phyloP scores from a whole-genome alignment of 805 yeast genomes.

The Wickerhamomyces bovis region DNA sequence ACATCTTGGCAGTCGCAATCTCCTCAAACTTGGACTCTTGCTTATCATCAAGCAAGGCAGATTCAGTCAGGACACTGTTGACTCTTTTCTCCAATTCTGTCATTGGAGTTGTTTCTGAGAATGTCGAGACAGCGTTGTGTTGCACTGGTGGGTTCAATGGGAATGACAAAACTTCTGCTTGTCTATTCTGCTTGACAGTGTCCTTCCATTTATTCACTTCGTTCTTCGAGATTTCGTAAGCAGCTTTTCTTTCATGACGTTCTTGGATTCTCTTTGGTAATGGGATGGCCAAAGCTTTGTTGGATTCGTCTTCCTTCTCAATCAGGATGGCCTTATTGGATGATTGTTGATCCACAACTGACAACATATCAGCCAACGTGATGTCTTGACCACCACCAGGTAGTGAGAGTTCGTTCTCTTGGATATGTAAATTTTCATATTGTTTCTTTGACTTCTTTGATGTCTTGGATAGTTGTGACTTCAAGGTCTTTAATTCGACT shows the following conservation, averaged over 20 bases:
- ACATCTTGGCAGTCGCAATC: conserved; percentile 71
- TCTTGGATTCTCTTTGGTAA: conserved; percentile 81
- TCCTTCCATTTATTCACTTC: conserved; percentile 90
- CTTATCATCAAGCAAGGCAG: conserved; percentile 64
- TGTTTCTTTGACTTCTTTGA: conserved; percentile 39
- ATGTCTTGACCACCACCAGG: conserved; percentile 58
- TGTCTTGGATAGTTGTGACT: conserved; percentile 30
- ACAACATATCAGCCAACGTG: conserved; percentile 69
- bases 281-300: conserved; percentile 65
- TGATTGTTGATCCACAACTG: conserved; percentile 47
- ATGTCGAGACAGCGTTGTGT: conserved; percentile 48
- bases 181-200: conserved; percentile 67
- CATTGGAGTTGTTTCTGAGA: conserved; percentile 36
- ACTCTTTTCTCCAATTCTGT: conserved; percentile 67
- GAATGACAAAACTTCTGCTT: conserved; percentile 79
- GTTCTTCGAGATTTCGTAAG: conserved; percentile 81
- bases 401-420: conserved; percentile 64
- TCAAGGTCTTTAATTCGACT: conserved; percentile 47
- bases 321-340: conserved; percentile 46
- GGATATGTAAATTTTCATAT: conserved; percentile 44
- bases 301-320: conserved; percentile 28
- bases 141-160: conserved; percentile 51
- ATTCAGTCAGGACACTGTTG: conserved; percentile 50
- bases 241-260: conserved; percentile 81
- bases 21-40: conserved; percentile 85